phyloP scores from a whole-genome alignment of 768 basidiomycete species.

The Termitomyces sp. region DNA sequence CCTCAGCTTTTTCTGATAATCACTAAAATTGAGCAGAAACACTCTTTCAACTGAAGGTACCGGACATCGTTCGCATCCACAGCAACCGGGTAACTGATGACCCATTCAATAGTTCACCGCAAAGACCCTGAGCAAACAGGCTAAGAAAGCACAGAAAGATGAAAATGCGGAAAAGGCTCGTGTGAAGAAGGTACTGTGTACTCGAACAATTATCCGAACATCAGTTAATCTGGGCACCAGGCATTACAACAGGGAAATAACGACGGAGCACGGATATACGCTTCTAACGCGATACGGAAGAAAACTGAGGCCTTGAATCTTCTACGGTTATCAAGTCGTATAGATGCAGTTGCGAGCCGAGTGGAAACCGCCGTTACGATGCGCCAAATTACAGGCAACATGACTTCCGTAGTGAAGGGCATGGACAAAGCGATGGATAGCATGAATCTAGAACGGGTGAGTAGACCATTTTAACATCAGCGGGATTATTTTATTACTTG shows the following conservation, averaged over 20 bases:
- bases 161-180: slow-evolving; percentile 85
- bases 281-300: slow-evolving; percentile 97
- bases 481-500: not conserved
- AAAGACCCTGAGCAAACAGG: slow-evolving; percentile 90
- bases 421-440: slow-evolving; percentile 99
- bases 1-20: not conserved
- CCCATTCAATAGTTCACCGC: slow-evolving; percentile 81
- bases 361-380: slow-evolving; percentile 99
- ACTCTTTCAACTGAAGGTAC: slow-evolving; percentile 96
- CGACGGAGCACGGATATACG: slow-evolving; percentile 97
- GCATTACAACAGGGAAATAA: slow-evolving; percentile 95
- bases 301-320: slow-evolving; percentile 93
- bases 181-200: slow-evolving; percentile 76
- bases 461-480: slow-evolving; percentile 20
- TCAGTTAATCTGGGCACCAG: slow-evolving; percentile 25
- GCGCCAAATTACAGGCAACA: slow-evolving; percentile 93
- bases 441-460: slow-evolving; percentile 96
- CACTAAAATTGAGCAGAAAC: slow-evolving; percentile 65
- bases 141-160: slow-evolving; percentile 97
- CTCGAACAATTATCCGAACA: not conserved
- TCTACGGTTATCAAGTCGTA: slow-evolving; percentile 82
- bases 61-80: slow-evolving; percentile 5
- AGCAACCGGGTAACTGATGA: not conserved
- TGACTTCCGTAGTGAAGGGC: slow-evolving; percentile 93
- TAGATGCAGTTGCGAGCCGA: slow-evolving; percentile 94